Evolutionary conservation across 257 asterid species (phyloP).

Genomic region (Primulina huaijiensis): DNA sequence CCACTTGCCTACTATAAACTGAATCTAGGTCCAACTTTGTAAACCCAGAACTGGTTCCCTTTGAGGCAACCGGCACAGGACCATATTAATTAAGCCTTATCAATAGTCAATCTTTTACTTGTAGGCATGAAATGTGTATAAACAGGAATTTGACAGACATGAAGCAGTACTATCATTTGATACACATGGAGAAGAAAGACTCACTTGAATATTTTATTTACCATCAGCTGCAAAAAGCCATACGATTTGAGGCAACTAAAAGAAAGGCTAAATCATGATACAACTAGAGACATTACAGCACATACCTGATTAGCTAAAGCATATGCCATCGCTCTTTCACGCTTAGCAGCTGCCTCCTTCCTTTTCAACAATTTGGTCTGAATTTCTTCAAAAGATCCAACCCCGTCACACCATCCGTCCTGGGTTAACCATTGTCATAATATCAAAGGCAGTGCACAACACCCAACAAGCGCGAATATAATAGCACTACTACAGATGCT

Average conservation of each 20-base stretch:
- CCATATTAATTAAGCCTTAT: background rate
- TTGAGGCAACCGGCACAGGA: background rate
- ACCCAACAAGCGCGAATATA: conserved; percentile 1
- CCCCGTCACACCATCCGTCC: conserved; percentile 87
- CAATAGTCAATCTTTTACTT: background rate
- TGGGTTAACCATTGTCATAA: conserved; percentile 24
- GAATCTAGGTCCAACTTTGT: background rate
- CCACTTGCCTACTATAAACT: background rate
- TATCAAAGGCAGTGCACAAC: conserved; percentile 3
- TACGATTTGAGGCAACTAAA: background rate
- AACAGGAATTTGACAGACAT: background rate
- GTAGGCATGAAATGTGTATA: background rate
- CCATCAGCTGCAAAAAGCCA: background rate
- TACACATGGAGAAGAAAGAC: background rate
- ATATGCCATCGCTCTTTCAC: conserved; percentile 91
- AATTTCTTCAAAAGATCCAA: conserved; percentile 76
- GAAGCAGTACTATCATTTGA: background rate
- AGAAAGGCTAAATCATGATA: background rate
- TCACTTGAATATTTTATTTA: background rate
- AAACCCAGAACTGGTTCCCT: background rate
- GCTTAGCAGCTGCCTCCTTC: conserved; percentile 95
- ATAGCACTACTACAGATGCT: background rate
- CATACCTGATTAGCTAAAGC: conserved; percentile 91
- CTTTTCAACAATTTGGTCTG: conserved; percentile 76
- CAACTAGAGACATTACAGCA: background rate